Evolutionary conservation across 345 rosid species (phyloP).

Genomic region (Raphanus sativus): DNA sequence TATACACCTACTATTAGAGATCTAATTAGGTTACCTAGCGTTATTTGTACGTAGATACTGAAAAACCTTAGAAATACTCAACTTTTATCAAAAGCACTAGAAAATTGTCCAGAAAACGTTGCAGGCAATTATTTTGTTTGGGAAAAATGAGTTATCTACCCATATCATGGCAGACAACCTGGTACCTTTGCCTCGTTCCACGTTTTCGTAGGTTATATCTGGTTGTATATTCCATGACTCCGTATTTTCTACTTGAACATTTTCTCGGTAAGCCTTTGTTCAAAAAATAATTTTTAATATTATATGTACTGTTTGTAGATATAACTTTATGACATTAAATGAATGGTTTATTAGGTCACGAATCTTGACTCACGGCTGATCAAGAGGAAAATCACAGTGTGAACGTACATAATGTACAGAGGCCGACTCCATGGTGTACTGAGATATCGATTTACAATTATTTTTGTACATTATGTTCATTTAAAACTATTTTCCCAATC

Average conservation of each 20-base stretch:
- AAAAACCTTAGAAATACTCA: not conserved
- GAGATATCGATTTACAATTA: not conserved
- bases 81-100: not conserved
- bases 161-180: slow-evolving; percentile 40
- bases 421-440: not conserved
- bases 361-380: not conserved
- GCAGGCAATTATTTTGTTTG: slow-evolving; percentile 20
- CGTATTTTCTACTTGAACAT: slow-evolving; percentile 4
- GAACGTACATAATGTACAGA: not conserved
- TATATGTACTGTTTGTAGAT: not conserved
- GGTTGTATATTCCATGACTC: slow-evolving; percentile 1
- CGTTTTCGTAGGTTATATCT: slow-evolving; percentile 1
- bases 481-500: not conserved
- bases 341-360: slow-evolving; percentile 6
- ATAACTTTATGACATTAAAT: not conserved
- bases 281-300: not conserved
- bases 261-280: not conserved
- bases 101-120: slow-evolving; percentile 5
- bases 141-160: slow-evolving; percentile 10
- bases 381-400: not conserved
- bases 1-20: not conserved
- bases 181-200: slow-evolving; percentile 34
- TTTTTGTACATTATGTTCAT: not conserved
- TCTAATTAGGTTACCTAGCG: not conserved
- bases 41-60: not conserved